Conservation (phyloP, 805 yeast genomes). For the Kuraishia hungarica region DNA sequence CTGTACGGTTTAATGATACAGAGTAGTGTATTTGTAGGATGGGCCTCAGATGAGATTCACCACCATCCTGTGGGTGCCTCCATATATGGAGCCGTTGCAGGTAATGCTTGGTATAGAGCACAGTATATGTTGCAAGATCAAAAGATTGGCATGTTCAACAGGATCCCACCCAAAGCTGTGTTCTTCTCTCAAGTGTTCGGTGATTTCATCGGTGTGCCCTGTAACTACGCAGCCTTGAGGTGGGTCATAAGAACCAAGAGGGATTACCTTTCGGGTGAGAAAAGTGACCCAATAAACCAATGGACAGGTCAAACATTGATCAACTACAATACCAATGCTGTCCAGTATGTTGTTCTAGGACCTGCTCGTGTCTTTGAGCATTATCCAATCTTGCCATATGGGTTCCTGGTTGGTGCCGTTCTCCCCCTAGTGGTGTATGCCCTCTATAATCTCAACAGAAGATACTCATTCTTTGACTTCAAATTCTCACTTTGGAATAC, state of each 20-base stretch:
- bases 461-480: neutral
- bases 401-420: conserved; percentile 30
- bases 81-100: conserved; percentile 43
- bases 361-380: conserved; percentile 34
- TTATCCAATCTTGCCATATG: conserved; percentile 34
- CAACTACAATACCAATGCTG: conserved; percentile 36
- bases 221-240: conserved; percentile 37
- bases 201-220: conserved; percentile 42
- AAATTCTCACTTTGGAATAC: conserved; percentile 31
- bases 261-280: conserved; percentile 19
- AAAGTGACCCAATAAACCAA: conserved; percentile 36
- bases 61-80: conserved; percentile 41
- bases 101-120: conserved; percentile 45
- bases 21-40: conserved; percentile 5
- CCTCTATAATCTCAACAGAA: conserved; percentile 4
- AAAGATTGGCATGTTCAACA: conserved; percentile 45
- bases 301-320: conserved; percentile 42
- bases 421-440: conserved; percentile 27
- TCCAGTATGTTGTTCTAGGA: conserved; percentile 42
- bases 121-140: conserved; percentile 30
- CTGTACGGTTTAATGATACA: conserved; percentile 38
- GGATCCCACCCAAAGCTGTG: conserved; percentile 40
- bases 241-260: conserved; percentile 35
- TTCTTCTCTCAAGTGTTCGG: conserved; percentile 46
- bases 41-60: conserved; percentile 5